Evolutionary conservation across 768 basidiomycete species (phyloP), one percentile per base, ranked within the genome.

Genomic region (Lentinula detonsa): DNA sequence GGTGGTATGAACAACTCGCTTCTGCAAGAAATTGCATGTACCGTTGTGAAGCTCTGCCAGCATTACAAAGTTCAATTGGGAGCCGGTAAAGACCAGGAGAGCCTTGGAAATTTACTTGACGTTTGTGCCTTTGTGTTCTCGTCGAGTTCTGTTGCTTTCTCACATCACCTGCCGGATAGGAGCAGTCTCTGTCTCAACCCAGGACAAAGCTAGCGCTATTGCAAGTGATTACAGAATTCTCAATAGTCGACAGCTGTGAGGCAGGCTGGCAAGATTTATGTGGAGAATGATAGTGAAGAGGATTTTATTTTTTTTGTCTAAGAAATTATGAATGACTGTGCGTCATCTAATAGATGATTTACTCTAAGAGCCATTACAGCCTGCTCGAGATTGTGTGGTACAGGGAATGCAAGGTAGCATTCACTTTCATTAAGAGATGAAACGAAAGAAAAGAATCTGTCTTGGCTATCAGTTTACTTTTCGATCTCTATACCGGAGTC

Each of bases 401-500:
- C 34, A 37, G 5, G 37, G 23, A 18, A 55, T 55, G 53, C 53
- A 42, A 23, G 16, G 42, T 35, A 39, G 4, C 16, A 53, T 28
- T 1, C 8, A 34, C 34, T 34, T 35, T 37, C 13, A 43, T 33
- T 28, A 28, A 15, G 18, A 18, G 11, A 40, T 35, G 35, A 39
- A 33, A 53, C 4, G n/a, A 6, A 16, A 11, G 15, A 6, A 28
- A 23, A 2, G 39, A 21, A 43, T 11, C 28, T 56, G 28, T 43
- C 5, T 1, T 15, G 13, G 1, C 0, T 9, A 2, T 21, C 15
- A 57, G 55, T 48, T 52, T 77, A 78, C 72, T 78, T 81, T 65
- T 80, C 78, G 34, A 84, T 68, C 66, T 84, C 82, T 52, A 84
- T 70, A 49, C 82, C 82, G 28, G 82, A 84, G 64, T 84, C 82